phyloP scores from a whole-genome alignment of 495 filamentous ascomycete genomes.

The Aspergillus asperescens region DNA sequence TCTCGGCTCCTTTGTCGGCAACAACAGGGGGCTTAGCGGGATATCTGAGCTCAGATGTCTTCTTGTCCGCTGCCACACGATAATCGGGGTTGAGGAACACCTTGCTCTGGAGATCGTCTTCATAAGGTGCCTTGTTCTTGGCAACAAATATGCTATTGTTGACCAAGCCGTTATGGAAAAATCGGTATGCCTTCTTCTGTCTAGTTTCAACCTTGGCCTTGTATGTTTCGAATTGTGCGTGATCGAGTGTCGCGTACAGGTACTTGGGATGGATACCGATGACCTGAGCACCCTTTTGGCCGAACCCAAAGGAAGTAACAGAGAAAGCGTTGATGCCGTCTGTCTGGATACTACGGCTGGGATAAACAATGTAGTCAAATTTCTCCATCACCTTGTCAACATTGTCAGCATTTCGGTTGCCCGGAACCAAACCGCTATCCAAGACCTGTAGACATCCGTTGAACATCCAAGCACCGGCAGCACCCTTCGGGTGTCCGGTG shows the following conservation, averaged over 20 bases:
- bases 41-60: constrained; percentile 70
- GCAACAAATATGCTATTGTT: constrained; percentile 96
- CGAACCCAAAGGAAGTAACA: constrained; percentile 98
- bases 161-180: constrained; percentile 94
- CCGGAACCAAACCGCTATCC: constrained; percentile 87
- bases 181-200: constrained; percentile 97
- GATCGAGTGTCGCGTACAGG: constrained; percentile 89
- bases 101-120: constrained; percentile 73
- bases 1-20: constrained; percentile 48
- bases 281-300: constrained; percentile 96
- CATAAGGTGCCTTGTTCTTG: constrained; percentile 86
- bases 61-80: constrained; percentile 78
- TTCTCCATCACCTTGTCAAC: constrained; percentile 93
- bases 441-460: constrained; percentile 95
- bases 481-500: constrained; percentile 98
- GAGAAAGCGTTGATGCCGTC: constrained; percentile 98
- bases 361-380: constrained; percentile 97
- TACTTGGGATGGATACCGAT: constrained; percentile 97
- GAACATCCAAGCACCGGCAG: constrained; percentile 99
- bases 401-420: constrained; percentile 98
- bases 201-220: constrained; percentile 79
- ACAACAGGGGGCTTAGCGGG: constrained; percentile 58
- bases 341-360: constrained; percentile 90
- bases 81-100: constrained; percentile 95
- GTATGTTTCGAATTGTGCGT: constrained; percentile 76